These are phyloP conservation scores for Cyberlindnera samutprakarnensis DNA, from an alignment of 805 yeast species.

Conservation along the genomic window DNA sequence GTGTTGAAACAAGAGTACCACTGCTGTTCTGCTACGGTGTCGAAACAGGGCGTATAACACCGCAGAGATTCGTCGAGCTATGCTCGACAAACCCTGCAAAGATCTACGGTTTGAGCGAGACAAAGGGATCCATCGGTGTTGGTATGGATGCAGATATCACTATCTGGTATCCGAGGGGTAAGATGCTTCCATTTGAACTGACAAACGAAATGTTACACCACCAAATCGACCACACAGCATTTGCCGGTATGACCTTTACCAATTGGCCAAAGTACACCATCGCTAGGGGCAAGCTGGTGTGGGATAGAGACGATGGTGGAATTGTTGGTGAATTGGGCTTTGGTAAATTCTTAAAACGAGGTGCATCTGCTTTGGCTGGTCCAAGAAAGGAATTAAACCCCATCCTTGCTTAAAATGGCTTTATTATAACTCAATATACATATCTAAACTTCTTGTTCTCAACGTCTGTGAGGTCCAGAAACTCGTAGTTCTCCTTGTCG, in stretches of 20 bases:
- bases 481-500: conserved; percentile 5
- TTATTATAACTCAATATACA: conserved; percentile 2
- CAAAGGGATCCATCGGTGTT: conserved; percentile 36
- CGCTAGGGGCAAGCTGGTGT: conserved; percentile 30
- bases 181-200: conserved; percentile 21
- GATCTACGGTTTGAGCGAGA: conserved; percentile 33
- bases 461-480: conserved; percentile 6
- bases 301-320: conserved; percentile 22
- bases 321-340: conserved; percentile 11
- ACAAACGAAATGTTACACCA: conserved; percentile 28
- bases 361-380: conserved; percentile 15
- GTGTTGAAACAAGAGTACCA: conserved; percentile 41
- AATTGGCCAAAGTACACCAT: conserved; percentile 43
- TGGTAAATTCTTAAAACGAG: conserved; percentile 25
- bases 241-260: conserved; percentile 30
- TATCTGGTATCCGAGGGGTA: conserved; percentile 37
- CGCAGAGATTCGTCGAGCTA: conserved; percentile 37
- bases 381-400: conserved; percentile 19
- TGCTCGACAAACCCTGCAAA: conserved; percentile 39
- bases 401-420: conserved; percentile 2
- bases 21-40: conserved; percentile 37
- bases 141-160: conserved; percentile 43
- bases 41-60: conserved; percentile 30
- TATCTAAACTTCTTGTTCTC: conserved; percentile 7
- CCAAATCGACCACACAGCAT: conserved; percentile 33